phyloP scores from a whole-genome alignment of 2,329 filamentous ascomycete genomes.

The Colletotrichum sp. region DNA sequence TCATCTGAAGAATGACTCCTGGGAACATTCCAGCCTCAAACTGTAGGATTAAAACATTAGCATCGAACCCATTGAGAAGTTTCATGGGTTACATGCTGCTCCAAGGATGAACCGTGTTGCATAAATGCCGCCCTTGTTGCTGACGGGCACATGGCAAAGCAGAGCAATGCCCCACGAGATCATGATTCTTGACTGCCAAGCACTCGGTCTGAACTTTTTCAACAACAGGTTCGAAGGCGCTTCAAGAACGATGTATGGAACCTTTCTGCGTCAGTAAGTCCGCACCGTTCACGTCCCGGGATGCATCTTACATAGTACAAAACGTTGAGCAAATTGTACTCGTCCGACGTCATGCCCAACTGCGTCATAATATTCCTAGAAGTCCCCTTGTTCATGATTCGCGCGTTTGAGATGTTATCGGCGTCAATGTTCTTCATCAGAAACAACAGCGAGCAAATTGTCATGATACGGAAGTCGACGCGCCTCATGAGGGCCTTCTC shows the following conservation, averaged over 20 bases:
- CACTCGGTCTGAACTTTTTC: conserved; percentile 41
- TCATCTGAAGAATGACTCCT: conserved; percentile 46
- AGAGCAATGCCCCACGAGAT: conserved; percentile 41
- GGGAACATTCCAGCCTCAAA: conserved; percentile 46
- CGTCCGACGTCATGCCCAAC: conserved; percentile 40
- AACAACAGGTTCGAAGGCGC: conserved; percentile 44
- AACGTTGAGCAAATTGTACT: conserved; percentile 43
- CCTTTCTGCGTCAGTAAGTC: conserved; percentile 23
- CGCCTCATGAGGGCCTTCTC: conserved; percentile 28
- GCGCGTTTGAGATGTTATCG: conserved; percentile 40
- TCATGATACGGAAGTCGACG: conserved; percentile 29
- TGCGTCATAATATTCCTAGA: conserved; percentile 44
- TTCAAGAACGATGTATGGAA: conserved; percentile 43
- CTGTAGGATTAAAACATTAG: conserved; percentile 6
- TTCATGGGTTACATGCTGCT: conserved; percentile 34
- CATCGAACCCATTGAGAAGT: conserved; percentile 21
- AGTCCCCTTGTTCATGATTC: conserved; percentile 48
- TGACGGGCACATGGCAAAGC: conserved; percentile 37
- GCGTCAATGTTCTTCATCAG: conserved; percentile 44
- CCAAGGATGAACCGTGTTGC: conserved; percentile 41
- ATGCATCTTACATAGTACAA: conserved; percentile 41
- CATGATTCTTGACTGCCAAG: conserved; percentile 47
- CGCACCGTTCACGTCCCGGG: background rate
- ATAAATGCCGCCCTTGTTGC: conserved; percentile 41
- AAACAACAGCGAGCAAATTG: conserved; percentile 41